Conservation (phyloP, 352 stramenopile genomes). For the Globisporangium uncinulatum region DNA sequence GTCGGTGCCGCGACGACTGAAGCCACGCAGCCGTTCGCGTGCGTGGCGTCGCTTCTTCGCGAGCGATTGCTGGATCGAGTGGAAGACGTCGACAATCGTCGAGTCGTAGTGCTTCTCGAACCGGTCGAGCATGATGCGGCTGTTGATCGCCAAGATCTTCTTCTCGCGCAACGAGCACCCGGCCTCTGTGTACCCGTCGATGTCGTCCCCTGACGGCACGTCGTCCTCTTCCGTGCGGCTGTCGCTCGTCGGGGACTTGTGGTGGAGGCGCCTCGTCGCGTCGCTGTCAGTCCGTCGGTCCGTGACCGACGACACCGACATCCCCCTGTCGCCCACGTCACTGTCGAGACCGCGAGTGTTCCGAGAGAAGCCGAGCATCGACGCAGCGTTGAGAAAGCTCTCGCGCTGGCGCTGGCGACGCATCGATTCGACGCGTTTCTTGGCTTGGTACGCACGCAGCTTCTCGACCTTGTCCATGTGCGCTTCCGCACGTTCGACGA, state of each 20-base stretch:
- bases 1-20: background rate
- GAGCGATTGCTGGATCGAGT: constrained; percentile 35
- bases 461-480: constrained; percentile 65
- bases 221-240: constrained; percentile 13
- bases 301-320: background rate
- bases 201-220: background rate
- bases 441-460: constrained; percentile 40
- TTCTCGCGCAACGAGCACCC: constrained; percentile 44
- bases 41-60: constrained; percentile 9
- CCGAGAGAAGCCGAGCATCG: constrained; percentile 12
- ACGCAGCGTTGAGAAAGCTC: constrained; percentile 23
- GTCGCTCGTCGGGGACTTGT: background rate
- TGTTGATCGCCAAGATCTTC: constrained; percentile 49
- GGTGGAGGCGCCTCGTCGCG: no score
- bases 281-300: no score
- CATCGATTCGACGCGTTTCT: constrained; percentile 33
- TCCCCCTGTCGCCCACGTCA: background rate
- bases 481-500: constrained; percentile 39
- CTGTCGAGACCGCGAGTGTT: background rate
- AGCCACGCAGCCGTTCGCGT: background rate
- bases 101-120: constrained; percentile 64
- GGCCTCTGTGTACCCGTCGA: background rate
- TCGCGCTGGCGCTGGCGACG: constrained; percentile 22
- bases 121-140: constrained; percentile 37
- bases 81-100: constrained; percentile 52